A percentile compares a stretch with the other conserved stretches of the same genome.
Evolutionary conservation across 2,329 filamentous ascomycete species (phyloP).

Genomic region (Biscogniauxia marginata): DNA sequence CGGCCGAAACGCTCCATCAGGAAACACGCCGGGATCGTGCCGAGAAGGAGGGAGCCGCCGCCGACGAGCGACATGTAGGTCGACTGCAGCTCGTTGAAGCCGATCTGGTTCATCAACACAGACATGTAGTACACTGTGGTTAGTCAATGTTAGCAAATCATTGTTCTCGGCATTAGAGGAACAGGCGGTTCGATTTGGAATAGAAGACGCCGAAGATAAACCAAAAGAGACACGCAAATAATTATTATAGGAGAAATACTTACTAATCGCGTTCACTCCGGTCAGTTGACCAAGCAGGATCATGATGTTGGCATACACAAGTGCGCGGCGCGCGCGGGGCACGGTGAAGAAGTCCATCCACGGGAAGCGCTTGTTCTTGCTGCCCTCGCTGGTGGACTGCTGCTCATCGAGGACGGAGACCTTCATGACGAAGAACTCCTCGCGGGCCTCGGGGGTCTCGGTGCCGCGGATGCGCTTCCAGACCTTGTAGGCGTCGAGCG

Average conservation of each 20-base stretch:
- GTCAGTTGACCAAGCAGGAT: slow-evolving; percentile 69
- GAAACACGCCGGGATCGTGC: slow-evolving; percentile 66
- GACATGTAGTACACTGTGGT: slow-evolving; percentile 72
- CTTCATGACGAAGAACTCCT: slow-evolving; percentile 73
- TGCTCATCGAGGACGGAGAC: slow-evolving; percentile 58
- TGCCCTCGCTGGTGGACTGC: slow-evolving; percentile 48
- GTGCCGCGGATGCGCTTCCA: slow-evolving; percentile 72
- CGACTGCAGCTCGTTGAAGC: slow-evolving; percentile 59
- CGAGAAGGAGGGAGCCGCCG: slow-evolving; percentile 64
- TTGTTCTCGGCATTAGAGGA: no score
- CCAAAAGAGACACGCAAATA: no score
- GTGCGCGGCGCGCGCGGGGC: slow-evolving; percentile 62
- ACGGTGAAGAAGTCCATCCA: slow-evolving; percentile 75
- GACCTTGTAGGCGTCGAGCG: slow-evolving; percentile 61
- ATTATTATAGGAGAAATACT: neutral
- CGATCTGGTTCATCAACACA: slow-evolving; percentile 64
- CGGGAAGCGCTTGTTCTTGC: slow-evolving; percentile 56
- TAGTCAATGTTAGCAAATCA: neutral
- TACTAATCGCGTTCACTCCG: slow-evolving; percentile 63
- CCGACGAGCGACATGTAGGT: slow-evolving; percentile 77
- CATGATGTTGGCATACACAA: slow-evolving; percentile 69
- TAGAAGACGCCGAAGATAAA: no score
- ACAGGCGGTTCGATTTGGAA: no score
- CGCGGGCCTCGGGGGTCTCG: slow-evolving; percentile 53
- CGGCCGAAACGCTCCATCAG: slow-evolving; percentile 72